phyloP scores from a whole-genome alignment of 345 rosid species.

The Laguncularia racemosa region DNA sequence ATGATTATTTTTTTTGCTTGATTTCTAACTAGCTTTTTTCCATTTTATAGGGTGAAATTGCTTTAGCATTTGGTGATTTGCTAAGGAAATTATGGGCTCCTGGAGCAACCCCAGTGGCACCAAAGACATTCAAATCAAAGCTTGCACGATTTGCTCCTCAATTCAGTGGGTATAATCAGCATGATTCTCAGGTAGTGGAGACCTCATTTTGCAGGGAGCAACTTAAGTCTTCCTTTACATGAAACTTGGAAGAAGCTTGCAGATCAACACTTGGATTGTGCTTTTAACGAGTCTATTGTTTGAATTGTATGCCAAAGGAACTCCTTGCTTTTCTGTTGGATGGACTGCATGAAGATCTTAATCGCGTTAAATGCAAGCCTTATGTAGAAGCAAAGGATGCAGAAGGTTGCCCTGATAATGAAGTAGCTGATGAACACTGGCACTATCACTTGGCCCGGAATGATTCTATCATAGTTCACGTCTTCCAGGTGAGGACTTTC shows the following conservation, averaged over 20 bases:
- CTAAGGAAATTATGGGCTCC: constrained; percentile 92
- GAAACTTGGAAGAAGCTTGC: no score
- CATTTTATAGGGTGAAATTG: constrained; percentile 79
- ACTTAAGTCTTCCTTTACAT: background rate
- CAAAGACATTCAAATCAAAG: constrained; percentile 86
- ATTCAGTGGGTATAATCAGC: constrained; percentile 95
- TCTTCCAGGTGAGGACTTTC: constrained; percentile 70
- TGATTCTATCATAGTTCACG: constrained; percentile 80
- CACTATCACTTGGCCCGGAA: constrained; percentile 81
- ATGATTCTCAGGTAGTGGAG: constrained; percentile 91
- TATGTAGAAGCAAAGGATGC: constrained; percentile 87
- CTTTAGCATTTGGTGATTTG: constrained; percentile 89
- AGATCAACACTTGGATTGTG: background rate
- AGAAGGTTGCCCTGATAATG: constrained; percentile 72
- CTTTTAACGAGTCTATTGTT: constrained; percentile 8
- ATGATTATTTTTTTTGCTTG: background rate
- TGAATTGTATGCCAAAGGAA: constrained; percentile 47
- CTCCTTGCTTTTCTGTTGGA: constrained; percentile 91
- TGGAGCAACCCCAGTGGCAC: constrained; percentile 78
- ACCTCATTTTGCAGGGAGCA: constrained; percentile 17
- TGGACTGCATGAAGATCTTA: constrained; percentile 98
- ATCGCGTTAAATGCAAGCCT: constrained; percentile 86
- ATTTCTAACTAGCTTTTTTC: constrained; percentile 6
- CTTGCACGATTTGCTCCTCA: constrained; percentile 96
- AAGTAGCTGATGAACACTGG: constrained; percentile 98